Base-by-base conservation (phyloP, 2,329 filamentous ascomycete genomes). In the Sporothrix protearum region DNA sequence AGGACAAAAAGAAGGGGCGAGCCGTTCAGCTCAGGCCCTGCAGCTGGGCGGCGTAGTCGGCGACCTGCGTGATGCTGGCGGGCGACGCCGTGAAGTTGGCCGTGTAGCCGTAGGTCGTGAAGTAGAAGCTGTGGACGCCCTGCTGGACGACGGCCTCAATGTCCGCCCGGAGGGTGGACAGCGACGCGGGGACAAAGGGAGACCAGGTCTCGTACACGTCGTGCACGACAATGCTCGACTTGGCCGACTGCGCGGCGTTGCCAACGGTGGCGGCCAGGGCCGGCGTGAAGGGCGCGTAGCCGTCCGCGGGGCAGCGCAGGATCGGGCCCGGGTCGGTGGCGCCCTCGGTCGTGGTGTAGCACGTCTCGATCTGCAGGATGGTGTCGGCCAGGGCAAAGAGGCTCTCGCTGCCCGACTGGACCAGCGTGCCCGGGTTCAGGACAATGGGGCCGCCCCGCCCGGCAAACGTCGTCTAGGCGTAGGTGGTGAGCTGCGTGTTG, bases 281-380 rank as follows among this genome's bases (percentile, higher is more conserved):
- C 14, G 39, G 19, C 19, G 72, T 72, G 16, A 75, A 75, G 33
- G 74, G 74, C 5, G 70, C 70, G 61, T 75, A 75, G 7, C 66
- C 64, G 51, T 66, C 71, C 2, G 68, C 33, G 9, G 73, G 67
- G 63, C 74, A 75, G 42, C 74, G 74, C 51, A 66, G 25, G 33
- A 68, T 30, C 28, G 39, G 39, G 61, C 69, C 69, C 3, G 61
- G 42, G 57, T 74, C 71, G 25, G 72, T 73, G n/a, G 71, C 73
- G 45, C 71, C 72, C 16, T 55, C 55, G 10, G 69, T 64, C 28
- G 53, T 73, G 63, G 74, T 73, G 73, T 75, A 74, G 73, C 74
- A 75, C 14, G 74, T 75, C 70, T 75, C 74, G 63, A 72, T 69
- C 69, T 73, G 67, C 25, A 75, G 68, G 42, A 75, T 74, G 63